These are phyloP conservation scores for Stemphylium vesicarium DNA, from an alignment of 2,329 filamentous ascomycete species.

Conservation along the genomic window DNA sequence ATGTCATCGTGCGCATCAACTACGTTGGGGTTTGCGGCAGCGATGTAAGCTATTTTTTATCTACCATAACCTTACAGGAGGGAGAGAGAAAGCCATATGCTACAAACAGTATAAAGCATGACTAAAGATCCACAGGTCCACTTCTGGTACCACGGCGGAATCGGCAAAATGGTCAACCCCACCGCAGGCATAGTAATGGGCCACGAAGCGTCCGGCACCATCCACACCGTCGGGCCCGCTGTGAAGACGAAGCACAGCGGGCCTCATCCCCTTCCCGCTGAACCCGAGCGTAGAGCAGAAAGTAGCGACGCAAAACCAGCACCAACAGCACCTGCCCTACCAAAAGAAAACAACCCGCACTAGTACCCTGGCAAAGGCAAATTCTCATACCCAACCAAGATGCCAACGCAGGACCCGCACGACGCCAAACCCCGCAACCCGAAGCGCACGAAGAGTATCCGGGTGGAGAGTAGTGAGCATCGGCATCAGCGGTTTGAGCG, in stretches of 20 bases:
- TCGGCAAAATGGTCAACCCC: constrained; percentile 86
- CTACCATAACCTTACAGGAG: too few relatives aligned
- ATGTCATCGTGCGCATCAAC: constrained; percentile 54
- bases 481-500: neutral
- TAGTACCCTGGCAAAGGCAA: constrained; percentile 3
- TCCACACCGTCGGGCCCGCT: constrained; percentile 78
- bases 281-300: too few relatives aligned
- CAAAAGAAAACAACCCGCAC: neutral
- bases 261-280: too few relatives aligned
- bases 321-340: too few relatives aligned
- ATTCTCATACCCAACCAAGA: neutral
- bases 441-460: neutral
- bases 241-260: constrained; percentile 68
- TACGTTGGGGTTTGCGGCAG: constrained; percentile 55
- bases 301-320: too few relatives aligned
- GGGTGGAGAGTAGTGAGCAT: neutral
- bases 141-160: constrained; percentile 94
- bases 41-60: constrained; percentile 24
- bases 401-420: neutral
- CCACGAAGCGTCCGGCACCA: constrained; percentile 84
- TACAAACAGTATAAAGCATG: too few relatives aligned
- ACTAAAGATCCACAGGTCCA: too few relatives aligned
- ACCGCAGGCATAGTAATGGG: constrained; percentile 80
- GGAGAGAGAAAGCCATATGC: too few relatives aligned
- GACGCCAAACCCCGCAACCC: constrained; percentile 1